A percentile compares a stretch with the other conserved stretches of the same genome.
These are phyloP conservation scores for Tetradesmus lagerheimii DNA, from an alignment of 139 green algal species.

Conservation along the genomic window DNA sequence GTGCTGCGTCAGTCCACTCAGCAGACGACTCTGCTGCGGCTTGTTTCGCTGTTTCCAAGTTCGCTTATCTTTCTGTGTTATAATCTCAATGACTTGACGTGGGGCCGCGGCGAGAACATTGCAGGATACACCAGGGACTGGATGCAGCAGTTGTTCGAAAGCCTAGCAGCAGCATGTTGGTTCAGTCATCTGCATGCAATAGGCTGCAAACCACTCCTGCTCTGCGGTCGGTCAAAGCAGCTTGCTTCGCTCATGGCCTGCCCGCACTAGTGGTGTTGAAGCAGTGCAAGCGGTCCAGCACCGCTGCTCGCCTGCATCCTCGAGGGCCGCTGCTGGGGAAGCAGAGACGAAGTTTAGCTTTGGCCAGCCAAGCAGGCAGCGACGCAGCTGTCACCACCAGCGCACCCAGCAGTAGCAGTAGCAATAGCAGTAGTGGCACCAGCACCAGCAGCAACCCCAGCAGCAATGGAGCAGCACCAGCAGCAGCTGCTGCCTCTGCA, in stretches of 20 bases:
- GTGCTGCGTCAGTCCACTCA: background rate
- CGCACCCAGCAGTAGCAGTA: background rate
- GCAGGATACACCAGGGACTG: background rate
- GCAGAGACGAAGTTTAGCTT: background rate
- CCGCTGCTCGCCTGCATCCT: background rate
- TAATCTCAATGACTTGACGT: too few species aligned
- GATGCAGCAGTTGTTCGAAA: background rate
- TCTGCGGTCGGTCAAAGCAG: background rate
- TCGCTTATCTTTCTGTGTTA: too few species aligned
- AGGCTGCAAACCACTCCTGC: background rate
- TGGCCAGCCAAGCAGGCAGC: background rate
- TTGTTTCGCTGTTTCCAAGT: background rate
- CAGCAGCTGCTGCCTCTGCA: constrained; percentile 22
- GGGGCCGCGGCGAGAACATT: background rate
- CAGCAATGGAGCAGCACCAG: background rate
- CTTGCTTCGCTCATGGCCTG: background rate
- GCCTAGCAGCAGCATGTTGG: background rate
- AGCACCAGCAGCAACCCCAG: background rate
- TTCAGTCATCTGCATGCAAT: background rate
- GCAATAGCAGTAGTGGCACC: background rate
- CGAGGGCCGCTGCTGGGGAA: background rate
- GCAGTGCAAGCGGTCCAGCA: constrained; percentile 5
- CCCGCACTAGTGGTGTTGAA: background rate
- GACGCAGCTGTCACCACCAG: background rate
- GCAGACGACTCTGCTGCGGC: background rate